Percentiles rank a stretch among this genome's conserved stretches.
phyloP scores from a whole-genome alignment of 305 asterid genomes.

The Stenogyne calaminthoides region DNA sequence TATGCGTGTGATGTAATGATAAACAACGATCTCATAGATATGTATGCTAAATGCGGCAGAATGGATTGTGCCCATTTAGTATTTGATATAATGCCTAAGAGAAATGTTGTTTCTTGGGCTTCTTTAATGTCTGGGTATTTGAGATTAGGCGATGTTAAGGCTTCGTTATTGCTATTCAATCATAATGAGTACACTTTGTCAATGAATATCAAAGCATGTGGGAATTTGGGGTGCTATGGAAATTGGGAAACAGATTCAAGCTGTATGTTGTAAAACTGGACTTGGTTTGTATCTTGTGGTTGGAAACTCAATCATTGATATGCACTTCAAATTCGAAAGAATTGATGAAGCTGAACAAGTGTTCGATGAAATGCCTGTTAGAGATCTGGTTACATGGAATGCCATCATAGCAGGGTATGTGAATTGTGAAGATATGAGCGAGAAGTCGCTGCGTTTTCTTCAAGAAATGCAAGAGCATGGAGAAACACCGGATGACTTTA shows the following conservation, averaged over 20 bases:
- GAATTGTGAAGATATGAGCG: conserved; percentile 34
- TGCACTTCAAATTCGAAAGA: conserved; percentile 58
- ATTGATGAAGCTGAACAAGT: conserved; percentile 47
- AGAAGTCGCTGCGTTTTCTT: conserved; percentile 46
- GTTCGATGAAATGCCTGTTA: conserved; percentile 49
- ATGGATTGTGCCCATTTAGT: conserved; percentile 36
- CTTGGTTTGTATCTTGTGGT: conserved; percentile 53
- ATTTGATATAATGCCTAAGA: too few species aligned
- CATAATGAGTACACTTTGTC: too few species aligned
- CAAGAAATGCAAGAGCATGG: conserved; percentile 47
- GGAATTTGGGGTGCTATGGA: too few species aligned
- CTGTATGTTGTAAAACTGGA: too few species aligned
- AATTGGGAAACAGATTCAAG: too few species aligned
- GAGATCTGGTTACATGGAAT: conserved; percentile 58
- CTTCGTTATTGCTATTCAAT: too few species aligned
- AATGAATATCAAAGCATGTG: too few species aligned
- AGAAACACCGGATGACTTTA: conserved; percentile 57
- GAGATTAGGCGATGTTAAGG: too few species aligned
- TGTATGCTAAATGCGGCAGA: conserved; percentile 58
- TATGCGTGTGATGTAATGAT: conserved; percentile 51
- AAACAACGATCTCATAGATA: conserved; percentile 46
- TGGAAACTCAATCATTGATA: conserved; percentile 58
- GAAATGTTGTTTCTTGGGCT: too few species aligned
- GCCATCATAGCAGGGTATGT: conserved; percentile 59
- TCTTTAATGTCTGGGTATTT: too few species aligned